Conservation (phyloP, 2,329 filamentous ascomycete species). For the Hypoxylon sp. region DNA sequence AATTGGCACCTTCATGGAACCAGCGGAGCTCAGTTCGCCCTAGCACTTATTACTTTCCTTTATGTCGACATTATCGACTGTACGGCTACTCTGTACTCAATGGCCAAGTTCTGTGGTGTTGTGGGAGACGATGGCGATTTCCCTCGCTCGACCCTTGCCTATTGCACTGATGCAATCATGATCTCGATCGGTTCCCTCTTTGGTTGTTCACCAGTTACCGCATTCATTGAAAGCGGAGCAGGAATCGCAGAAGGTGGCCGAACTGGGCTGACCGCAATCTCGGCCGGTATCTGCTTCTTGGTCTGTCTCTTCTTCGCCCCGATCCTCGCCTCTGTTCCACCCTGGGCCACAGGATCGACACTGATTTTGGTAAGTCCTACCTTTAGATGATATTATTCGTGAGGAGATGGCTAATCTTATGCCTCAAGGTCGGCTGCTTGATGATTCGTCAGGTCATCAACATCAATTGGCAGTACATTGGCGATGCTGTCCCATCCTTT, state of each 20-base stretch:
- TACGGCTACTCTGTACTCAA: constrained; percentile 84
- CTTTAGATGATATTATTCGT: neutral
- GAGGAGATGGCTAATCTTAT: constrained; percentile 10
- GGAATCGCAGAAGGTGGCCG: constrained; percentile 82
- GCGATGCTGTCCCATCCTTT: constrained; percentile 82
- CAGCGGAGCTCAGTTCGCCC: constrained; percentile 73
- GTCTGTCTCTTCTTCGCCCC: constrained; percentile 82
- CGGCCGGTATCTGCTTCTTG: constrained; percentile 78
- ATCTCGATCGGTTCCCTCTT: constrained; percentile 80
- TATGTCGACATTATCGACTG: constrained; percentile 86
- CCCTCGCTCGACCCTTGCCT: constrained; percentile 85
- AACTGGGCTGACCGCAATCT: constrained; percentile 79
- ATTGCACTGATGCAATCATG: constrained; percentile 78
- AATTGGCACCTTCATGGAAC: constrained; percentile 74
- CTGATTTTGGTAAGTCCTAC: constrained; percentile 71
- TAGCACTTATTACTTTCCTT: constrained; percentile 82
- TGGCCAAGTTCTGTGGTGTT: constrained; percentile 80
- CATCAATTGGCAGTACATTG: constrained; percentile 83
- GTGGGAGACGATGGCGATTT: constrained; percentile 83
- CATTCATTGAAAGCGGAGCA: constrained; percentile 82
- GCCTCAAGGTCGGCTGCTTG: constrained; percentile 75
- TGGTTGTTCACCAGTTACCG: constrained; percentile 79
- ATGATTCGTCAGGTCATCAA: constrained; percentile 83
- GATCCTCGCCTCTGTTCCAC: constrained; percentile 82
- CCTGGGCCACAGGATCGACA: constrained; percentile 83